Evolutionary conservation across 192 early-diverging fungal genomes (phyloP).

Genomic region (Chytriomyces hyalinus): DNA sequence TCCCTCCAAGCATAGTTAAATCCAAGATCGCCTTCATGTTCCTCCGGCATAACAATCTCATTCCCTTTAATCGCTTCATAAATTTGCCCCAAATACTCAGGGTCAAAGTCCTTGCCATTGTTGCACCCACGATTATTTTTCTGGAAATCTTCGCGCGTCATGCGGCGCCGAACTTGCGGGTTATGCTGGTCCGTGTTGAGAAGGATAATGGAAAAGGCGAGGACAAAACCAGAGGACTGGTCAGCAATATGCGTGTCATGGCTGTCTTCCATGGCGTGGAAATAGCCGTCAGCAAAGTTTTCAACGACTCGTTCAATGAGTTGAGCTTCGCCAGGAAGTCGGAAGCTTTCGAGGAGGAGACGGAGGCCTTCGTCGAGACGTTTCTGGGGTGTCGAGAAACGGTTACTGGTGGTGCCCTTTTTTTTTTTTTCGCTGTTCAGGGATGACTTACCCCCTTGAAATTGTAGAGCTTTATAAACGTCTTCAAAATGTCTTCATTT

Average conservation of each 20-base stretch:
- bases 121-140: conserved; percentile 91
- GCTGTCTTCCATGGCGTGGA: conserved; percentile 57
- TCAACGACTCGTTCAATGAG: conserved; percentile 96
- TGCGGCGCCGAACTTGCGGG: conserved; percentile 82
- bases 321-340: conserved; percentile 96
- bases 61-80: conserved; percentile 86
- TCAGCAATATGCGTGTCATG: conserved; percentile 71
- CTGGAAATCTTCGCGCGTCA: conserved; percentile 89
- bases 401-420: not conserved
- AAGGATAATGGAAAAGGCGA: conserved; percentile 95
- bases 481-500: conserved; percentile 82
- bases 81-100: conserved; percentile 82
- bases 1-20: conserved; percentile 96
- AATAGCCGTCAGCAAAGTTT: conserved; percentile 85
- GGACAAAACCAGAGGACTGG: conserved; percentile 82
- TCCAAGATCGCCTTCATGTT: conserved; percentile 91
- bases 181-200: conserved; percentile 99
- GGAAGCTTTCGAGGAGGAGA: conserved; percentile 89
- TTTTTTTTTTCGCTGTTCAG: conserved; percentile 13
- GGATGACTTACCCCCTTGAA: conserved; percentile 73
- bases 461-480: conserved; percentile 84
- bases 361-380: conserved; percentile 93
- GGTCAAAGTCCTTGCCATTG: conserved; percentile 78
- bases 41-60: conserved; percentile 97
- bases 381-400: conserved; percentile 60